Conservation (phyloP, 495 filamentous ascomycete species). For the Aspergillus wentii region DNA sequence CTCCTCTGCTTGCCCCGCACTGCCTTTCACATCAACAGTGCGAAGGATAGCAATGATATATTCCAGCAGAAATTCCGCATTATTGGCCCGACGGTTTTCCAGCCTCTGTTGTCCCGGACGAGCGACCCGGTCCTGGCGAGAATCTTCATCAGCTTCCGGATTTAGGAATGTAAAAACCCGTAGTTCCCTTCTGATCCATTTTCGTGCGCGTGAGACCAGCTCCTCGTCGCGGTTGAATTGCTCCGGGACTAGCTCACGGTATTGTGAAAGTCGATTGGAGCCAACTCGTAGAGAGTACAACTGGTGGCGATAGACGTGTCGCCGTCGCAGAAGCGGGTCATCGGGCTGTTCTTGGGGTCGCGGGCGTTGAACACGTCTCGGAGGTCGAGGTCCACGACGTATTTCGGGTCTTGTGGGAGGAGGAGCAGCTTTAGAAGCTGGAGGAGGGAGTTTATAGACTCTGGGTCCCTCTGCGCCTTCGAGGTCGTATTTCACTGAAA, state of each 20-base stretch:
- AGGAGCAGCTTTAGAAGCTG: constrained; percentile 4
- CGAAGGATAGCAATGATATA: constrained; percentile 87
- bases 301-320: constrained; percentile 69
- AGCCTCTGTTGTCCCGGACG: constrained; percentile 33
- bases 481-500: constrained; percentile 64
- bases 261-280: constrained; percentile 73
- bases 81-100: constrained; percentile 55
- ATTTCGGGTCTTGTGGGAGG: constrained; percentile 5
- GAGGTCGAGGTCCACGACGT: constrained; percentile 16
- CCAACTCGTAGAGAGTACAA: constrained; percentile 84
- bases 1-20: constrained; percentile 79
- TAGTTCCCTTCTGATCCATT: constrained; percentile 84
- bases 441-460: constrained; percentile 42
- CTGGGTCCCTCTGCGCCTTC: constrained; percentile 48
- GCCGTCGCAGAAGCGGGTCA: constrained; percentile 61
- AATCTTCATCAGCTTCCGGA: constrained; percentile 24
- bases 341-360: constrained; percentile 33
- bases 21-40: constrained; percentile 83
- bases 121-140: constrained; percentile 11
- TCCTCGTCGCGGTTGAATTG: constrained; percentile 58
- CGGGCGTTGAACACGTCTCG: constrained; percentile 17
- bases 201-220: constrained; percentile 75
- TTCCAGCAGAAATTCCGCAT: constrained; percentile 85
- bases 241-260: constrained; percentile 67
- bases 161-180: constrained; percentile 78